Base-by-base conservation (phyloP, 2,329 filamentous ascomycete species). In the Neofusicoccum sp. region DNA sequence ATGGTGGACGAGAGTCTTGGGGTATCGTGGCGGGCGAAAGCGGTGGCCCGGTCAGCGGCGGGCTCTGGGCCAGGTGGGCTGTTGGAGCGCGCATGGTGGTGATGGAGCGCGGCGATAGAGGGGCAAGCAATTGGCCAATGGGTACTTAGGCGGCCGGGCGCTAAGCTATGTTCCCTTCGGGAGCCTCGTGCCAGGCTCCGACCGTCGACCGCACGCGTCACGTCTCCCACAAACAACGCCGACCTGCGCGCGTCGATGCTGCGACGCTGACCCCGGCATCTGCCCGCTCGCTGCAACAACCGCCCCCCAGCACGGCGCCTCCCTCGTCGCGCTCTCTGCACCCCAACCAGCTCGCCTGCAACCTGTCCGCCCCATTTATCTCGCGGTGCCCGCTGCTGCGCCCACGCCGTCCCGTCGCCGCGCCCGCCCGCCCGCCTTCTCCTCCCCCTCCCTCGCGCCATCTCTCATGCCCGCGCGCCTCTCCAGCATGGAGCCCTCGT, bases 401-500 rank as follows among this genome's bases (percentile, higher is more conserved):
- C n/a, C n/a, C n/a, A n/a, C n/a, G n/a, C n/a, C n/a, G n/a, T n/a
- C n/a, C n/a, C n/a, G n/a, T n/a, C 51, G 51, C 28, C 36, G 51
- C 33, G 51, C 28, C 33, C 51, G 51, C 38, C 38, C 34, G 26
- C 49, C 43, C 51, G 26, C 43, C 51, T 38, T 56, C 51, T 56
- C 12, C 12, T n/a, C n/a, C 38, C 51, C 26, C 12, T 20, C 36
- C n/a, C n/a, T 34, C 40, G 36, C 41, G 47, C 20, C 43, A n/a
- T 41, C 44, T 62, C 53, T 24, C 14, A 62, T 62, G 61, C 61
- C 61, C 58, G 61, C 57, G 43, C 61, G 61, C 33, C 33, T 58
- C 43, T 60, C 58, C 60, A 61, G 58, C 49, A 65, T 65, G 63
- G 63, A 65, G 30, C 28, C 54, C 36, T 60, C 62, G n/a, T 65